Base-by-base conservation (phyloP, 139 green algal species). In the Klebsormidium nitens region DNA sequence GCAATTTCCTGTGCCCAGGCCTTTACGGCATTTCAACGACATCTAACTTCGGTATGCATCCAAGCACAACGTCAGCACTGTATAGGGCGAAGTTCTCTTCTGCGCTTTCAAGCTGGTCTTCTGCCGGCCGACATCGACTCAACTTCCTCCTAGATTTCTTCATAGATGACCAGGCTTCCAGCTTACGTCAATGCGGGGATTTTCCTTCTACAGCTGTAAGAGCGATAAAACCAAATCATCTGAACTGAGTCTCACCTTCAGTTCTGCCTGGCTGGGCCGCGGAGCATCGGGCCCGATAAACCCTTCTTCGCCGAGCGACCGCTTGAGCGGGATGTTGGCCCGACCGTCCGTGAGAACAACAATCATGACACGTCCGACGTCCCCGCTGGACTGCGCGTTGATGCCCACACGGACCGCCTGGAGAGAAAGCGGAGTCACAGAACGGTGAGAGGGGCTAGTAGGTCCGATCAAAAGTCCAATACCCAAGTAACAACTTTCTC, bases 291-390 rank as follows among this genome's bases (percentile, higher is more conserved):
- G 84, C 37, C 62, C 83, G 38, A 95, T 59, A 0, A 90, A 88
- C 17, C 93, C 94, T 2, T 90, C 90, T 63, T 99, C 95, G 14
- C 91, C 87, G 62, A 96, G 95, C 5, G 83, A 92, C 71, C 89
- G 93, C 26, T 84, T 89, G 48, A 99, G 82, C 11, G 69, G 82
- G 17, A 99, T 85, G 71, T 99, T 99, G 63, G 94, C 94, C 36
- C 94, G 87, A 3, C 94, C 94, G 66, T 99, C 94, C 5, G 94
- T 99, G 75, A 99, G 90, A 40, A 95, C 85, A 39, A 99, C 93
- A 34, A 96, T 84, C 90, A 97, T 97, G 0, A 96, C 83, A 34
- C 93, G 87, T 2, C 95, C 95, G 28, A 92, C 85, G 66, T 98
- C 93, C 19, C 94, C 93, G 8, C 57, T 71, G 49, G 78, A 60